Base-by-base conservation (phyloP, 495 filamentous ascomycete genomes). In the Glarea lozoyensis region DNA sequence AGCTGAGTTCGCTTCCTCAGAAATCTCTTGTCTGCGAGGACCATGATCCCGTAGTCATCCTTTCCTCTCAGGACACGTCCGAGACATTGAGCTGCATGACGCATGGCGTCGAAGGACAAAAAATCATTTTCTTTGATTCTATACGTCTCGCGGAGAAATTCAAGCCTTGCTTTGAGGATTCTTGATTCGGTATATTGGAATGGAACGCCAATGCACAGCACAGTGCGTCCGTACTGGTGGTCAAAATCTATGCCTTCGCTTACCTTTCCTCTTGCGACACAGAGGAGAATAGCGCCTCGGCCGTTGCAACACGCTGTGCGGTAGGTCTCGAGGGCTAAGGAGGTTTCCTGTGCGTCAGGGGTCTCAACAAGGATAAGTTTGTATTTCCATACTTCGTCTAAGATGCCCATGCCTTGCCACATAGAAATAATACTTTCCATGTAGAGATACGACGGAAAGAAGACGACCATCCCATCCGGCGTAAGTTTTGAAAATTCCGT, bases 141-240 rank as follows among this genome's bases (percentile, higher is more conserved):
- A 66, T 96, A 99, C 12, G 84, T 96, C 60, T 99, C 93, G 31
- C 93, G 78, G 9, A 99, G 68, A 60, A 99, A 99, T 59, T 97
- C 87, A 15, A 99, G 79, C 5, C 93, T 79, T 1, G 93, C 93
- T 65, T 96, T 97, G 23, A 99, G 72, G 46, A 99, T 97, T 22
- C 92, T 80, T 1, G 90, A 96, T 58, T 97, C 90, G 10, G 93
- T 99, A 66, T 99, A 99, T 61, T 99, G 93, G 68, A 96, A 99
- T 0, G 93, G 93, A 3, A 96, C 89, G 50, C 93, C 92, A 45
- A 99, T 95, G 62, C 88, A 94, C 10, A 99, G 58, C 67, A 99
- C 93, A 1, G 90, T 92, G 45, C 93, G 86, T 12, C 93, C 93
- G 61, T 96, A 99, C 50, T 99, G 89, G 54, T 99, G 92, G 59